Percentiles rank a stretch among this genome's conserved stretches.
Conservation (phyloP, 2,329 filamentous ascomycete genomes). For the Aureobasidium mangrovei region DNA sequence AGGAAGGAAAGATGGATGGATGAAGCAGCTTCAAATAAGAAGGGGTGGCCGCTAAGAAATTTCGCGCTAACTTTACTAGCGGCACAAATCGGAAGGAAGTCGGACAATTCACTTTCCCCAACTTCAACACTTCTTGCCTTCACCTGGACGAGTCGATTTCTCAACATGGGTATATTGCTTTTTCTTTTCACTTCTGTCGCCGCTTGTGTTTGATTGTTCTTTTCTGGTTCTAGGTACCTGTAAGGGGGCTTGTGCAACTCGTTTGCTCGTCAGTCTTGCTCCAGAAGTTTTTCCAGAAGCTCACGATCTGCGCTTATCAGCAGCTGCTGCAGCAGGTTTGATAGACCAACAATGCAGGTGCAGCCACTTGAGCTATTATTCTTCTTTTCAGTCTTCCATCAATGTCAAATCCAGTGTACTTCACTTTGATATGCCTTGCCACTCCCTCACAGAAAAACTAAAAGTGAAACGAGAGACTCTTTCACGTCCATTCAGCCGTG, state of each 20-base stretch:
- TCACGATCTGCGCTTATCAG: constrained; percentile 7
- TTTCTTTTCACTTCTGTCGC: neutral
- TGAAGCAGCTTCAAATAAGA: constrained; percentile 11
- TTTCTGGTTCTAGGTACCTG: neutral
- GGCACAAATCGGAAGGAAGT: constrained; percentile 11
- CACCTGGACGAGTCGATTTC: constrained; percentile 12
- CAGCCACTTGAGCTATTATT: neutral
- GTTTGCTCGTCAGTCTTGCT: neutral
- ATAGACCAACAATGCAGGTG: neutral
- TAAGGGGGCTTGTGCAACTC: neutral
- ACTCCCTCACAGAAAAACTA: no score
- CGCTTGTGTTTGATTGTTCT: neutral
- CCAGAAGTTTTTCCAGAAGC: neutral
- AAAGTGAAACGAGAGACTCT: no score
- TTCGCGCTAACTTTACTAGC: constrained; percentile 4
- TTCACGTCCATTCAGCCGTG: no score
- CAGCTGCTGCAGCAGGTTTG: neutral
- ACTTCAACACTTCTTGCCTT: constrained; percentile 11
- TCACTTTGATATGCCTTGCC: neutral
- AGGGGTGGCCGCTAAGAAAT: constrained; percentile 8
- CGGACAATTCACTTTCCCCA: constrained; percentile 11
- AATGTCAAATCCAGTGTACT: no score
- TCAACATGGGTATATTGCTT: neutral
- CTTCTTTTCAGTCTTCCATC: neutral
- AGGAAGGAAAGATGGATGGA: constrained; percentile 11